Conservation (phyloP, 768 basidiomycete species). For the Termitomyces sp. region DNA sequence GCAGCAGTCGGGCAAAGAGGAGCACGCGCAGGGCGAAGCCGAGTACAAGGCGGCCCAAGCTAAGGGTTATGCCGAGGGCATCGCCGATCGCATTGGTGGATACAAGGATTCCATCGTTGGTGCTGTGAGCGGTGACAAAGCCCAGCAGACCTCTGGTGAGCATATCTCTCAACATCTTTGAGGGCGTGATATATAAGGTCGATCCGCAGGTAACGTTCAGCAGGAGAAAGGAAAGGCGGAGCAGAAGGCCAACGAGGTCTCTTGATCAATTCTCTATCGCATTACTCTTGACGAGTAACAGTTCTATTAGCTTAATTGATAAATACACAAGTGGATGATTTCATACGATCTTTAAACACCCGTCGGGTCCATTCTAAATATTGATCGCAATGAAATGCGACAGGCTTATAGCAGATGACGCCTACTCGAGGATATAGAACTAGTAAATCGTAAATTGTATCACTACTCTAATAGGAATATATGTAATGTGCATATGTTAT, state of each 20-base stretch:
- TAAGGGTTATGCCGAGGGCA: slow-evolving; percentile 48
- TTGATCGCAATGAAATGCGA: too few species aligned
- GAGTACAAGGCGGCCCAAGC: slow-evolving; percentile 49
- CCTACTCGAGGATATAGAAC: too few species aligned
- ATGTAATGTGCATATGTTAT: too few species aligned
- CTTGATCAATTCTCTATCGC: background rate
- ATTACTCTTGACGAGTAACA: too few species aligned
- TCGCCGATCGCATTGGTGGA: slow-evolving; percentile 39
- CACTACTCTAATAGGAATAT: too few species aligned
- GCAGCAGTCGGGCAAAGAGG: slow-evolving; percentile 46
- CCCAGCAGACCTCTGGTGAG: slow-evolving; percentile 39
- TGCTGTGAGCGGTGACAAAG: slow-evolving; percentile 47
- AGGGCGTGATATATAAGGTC: too few species aligned
- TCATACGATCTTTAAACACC: too few species aligned
- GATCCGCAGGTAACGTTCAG: slow-evolving; percentile 38
- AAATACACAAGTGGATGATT: too few species aligned
- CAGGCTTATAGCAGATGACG: too few species aligned
- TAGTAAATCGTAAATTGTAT: too few species aligned
- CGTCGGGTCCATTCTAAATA: too few species aligned
- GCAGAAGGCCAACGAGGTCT: slow-evolving; percentile 19
- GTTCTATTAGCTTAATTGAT: too few species aligned
- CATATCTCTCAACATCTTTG: background rate
- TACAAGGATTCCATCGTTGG: slow-evolving; percentile 50
- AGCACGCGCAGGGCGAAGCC: slow-evolving; percentile 50
- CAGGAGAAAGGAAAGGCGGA: slow-evolving; percentile 26